phyloP scores from a whole-genome alignment of 2,329 filamentous ascomycete genomes.

The Periconia sp. region DNA sequence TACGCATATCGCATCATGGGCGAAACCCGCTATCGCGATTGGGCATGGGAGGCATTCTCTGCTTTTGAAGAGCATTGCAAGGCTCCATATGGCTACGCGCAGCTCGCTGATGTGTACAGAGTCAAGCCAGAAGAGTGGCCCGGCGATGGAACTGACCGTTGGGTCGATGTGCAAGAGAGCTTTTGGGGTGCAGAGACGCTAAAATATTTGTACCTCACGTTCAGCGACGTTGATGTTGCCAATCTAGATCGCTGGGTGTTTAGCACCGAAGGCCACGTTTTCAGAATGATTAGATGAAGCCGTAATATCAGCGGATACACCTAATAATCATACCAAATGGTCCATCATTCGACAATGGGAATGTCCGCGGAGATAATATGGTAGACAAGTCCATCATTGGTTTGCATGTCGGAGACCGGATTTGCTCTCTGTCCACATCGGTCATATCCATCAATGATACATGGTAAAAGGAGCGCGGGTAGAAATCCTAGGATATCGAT shows the following conservation, averaged over 20 bases:
- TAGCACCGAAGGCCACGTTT: conserved; percentile 51
- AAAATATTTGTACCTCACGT: conserved; percentile 50
- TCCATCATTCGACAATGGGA: no score
- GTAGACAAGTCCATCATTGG: no score
- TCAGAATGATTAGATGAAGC: conserved; percentile 45
- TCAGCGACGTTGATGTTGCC: conserved; percentile 41
- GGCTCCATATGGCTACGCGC: conserved; percentile 47
- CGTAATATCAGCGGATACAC: no score
- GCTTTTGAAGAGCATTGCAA: conserved; percentile 46
- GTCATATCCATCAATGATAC: no score
- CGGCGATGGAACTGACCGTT: conserved; percentile 26
- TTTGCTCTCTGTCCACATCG: no score
- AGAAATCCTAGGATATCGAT: no score
- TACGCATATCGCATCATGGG: conserved; percentile 51
- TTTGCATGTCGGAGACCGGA: no score
- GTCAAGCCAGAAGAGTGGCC: conserved; percentile 21
- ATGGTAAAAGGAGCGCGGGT: no score
- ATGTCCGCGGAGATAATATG: no score
- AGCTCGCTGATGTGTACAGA: conserved; percentile 43
- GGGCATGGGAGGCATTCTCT: conserved; percentile 51
- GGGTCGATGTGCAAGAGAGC: conserved; percentile 47
- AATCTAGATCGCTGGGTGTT: conserved; percentile 52
- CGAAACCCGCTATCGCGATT: conserved; percentile 46
- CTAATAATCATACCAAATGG: no score
- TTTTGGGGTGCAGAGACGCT: conserved; percentile 50